These are phyloP conservation scores for Peronospora destructor DNA, from an alignment of 352 stramenopile genomes.

Conservation along the genomic window DNA sequence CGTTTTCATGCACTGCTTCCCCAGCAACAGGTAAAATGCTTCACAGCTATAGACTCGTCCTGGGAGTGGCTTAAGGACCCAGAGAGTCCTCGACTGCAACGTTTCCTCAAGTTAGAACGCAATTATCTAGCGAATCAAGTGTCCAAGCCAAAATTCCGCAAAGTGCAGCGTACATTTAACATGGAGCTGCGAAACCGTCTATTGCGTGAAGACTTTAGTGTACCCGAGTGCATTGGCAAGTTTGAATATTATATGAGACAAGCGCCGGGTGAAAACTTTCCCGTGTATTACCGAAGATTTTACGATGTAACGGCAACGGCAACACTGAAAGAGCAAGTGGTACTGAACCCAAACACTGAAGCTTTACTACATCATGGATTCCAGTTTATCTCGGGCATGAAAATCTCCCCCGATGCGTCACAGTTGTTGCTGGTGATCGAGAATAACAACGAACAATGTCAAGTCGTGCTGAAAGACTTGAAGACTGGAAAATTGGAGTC, in stretches of 20 bases:
- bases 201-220: constrained; percentile 51
- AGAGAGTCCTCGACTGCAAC: constrained; percentile 37
- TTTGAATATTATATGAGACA: constrained; percentile 76
- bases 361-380: constrained; percentile 48
- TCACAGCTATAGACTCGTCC: constrained; percentile 12
- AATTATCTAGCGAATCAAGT: constrained; percentile 47
- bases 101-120: constrained; percentile 56
- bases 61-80: constrained; percentile 54
- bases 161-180: constrained; percentile 56
- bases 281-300: constrained; percentile 67
- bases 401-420: constrained; percentile 61
- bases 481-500: constrained; percentile 23
- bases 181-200: constrained; percentile 57
- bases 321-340: constrained; percentile 38
- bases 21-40: constrained; percentile 15
- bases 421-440: constrained; percentile 63
- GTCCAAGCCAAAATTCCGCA: constrained; percentile 46
- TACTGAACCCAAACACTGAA: constrained; percentile 74
- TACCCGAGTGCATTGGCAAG: constrained; percentile 68
- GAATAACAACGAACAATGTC: constrained; percentile 60
- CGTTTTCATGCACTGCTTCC: not conserved
- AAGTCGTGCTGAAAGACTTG: constrained; percentile 41
- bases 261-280: constrained; percentile 57
- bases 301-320: constrained; percentile 5
- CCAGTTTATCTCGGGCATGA: constrained; percentile 67